phyloP scores from a whole-genome alignment of 768 basidiomycete species.

The Phanerodontia chrysosporium region DNA sequence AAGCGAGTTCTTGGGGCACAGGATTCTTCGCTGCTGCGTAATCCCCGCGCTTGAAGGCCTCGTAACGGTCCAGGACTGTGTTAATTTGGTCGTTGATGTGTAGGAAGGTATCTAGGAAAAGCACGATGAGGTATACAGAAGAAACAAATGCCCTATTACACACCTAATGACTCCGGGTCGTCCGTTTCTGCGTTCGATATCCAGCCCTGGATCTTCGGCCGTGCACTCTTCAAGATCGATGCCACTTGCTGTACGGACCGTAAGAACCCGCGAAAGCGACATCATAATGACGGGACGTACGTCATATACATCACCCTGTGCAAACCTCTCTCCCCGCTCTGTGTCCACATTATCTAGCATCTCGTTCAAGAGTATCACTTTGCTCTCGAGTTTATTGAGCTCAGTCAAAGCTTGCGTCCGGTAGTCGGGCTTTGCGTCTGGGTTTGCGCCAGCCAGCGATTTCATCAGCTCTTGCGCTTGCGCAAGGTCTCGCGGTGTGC shows the following conservation, averaged over 20 bases:
- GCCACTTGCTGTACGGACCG: conserved; percentile 75
- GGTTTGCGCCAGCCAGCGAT: conserved; percentile 88
- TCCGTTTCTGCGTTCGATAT: conserved; percentile 89
- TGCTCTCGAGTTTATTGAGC: conserved; percentile 90
- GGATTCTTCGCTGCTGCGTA: conserved; percentile 64
- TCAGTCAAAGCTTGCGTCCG: conserved; percentile 84
- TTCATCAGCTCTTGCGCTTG: conserved; percentile 99
- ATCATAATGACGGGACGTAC: conserved; percentile 38
- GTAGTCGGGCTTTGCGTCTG: conserved; percentile 92
- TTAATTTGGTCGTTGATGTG: conserved; percentile 99
- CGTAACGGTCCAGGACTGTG: conserved; percentile 83
- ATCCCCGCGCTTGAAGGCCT: conserved; percentile 92
- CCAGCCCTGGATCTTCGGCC: conserved; percentile 98
- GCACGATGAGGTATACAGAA: not conserved
- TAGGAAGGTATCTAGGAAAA: conserved; percentile 72
- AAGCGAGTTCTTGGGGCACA: conserved; percentile 52
- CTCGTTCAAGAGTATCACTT: conserved; percentile 94
- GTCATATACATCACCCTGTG: conserved; percentile 89
- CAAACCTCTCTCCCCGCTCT: conserved; percentile 71
- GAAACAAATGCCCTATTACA: too few relatives aligned
- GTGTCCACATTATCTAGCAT: conserved; percentile 90
- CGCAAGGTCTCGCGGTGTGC: conserved; percentile 91
- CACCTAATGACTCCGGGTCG: conserved; percentile 87
- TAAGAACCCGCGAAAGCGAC: not conserved
- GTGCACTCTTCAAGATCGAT: conserved; percentile 68